Conservation (phyloP, 306 rosid genomes). For the Hylodesmum podocarpum region DNA sequence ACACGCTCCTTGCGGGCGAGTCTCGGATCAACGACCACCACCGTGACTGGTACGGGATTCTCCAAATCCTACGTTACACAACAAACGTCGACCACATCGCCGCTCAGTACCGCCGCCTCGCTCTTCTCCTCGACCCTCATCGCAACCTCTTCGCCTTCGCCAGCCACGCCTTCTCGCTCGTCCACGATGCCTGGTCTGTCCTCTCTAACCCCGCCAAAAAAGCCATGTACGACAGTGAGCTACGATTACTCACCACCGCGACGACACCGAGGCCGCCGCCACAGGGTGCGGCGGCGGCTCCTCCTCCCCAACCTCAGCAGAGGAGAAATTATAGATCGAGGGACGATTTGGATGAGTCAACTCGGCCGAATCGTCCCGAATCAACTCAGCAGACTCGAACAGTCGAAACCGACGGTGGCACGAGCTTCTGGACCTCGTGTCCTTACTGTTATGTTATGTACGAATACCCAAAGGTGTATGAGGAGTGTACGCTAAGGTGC, state of each 20-base stretch:
- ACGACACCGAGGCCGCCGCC: conserved; percentile 16
- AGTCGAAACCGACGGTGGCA: conserved; percentile 14
- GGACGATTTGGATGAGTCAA: conserved; percentile 29
- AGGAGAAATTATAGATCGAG: conserved; percentile 43
- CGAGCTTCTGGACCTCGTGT: conserved; percentile 91
- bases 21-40: conserved; percentile 58
- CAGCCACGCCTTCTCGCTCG: conserved; percentile 70
- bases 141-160: conserved; percentile 60
- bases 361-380: conserved; percentile 38
- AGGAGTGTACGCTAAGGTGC: conserved; percentile 82
- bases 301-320: conserved; percentile 19
- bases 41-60: conserved; percentile 76
- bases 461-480: conserved; percentile 75
- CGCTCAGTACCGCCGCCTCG: conserved; percentile 76
- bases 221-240: conserved; percentile 67
- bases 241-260: conserved; percentile 42
- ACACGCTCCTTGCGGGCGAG: conserved; percentile 71
- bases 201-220: conserved; percentile 68
- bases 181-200: conserved; percentile 85
- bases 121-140: conserved; percentile 69
- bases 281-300: no score
- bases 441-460: conserved; percentile 82
- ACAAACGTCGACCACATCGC: conserved; percentile 76
- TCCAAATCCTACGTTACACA: conserved; percentile 67
- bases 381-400: conserved; percentile 32